Evolutionary conservation across 768 basidiomycete species (phyloP), one percentile per base, ranked within the genome.

Genomic region (Steccherinum ochraceum): DNA sequence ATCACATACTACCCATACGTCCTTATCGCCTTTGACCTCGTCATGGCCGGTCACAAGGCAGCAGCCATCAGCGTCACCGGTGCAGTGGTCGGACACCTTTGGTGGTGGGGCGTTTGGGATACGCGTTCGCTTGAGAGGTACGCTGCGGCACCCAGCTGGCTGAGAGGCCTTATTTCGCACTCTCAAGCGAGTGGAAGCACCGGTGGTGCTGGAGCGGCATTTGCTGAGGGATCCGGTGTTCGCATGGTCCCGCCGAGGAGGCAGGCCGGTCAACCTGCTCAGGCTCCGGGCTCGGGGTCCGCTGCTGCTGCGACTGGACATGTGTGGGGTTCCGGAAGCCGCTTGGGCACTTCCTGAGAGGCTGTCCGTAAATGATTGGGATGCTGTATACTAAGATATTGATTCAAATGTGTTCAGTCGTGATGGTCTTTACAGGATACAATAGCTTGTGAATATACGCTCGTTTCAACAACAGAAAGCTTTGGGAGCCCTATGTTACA

Each of bases 51-150:
- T 3, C 78, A 82, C 0, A 35, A 52, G 1, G 78, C 75, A 2
- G 86, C 83, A 3, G 77, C 80, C 5, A 59, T 71, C 23, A 69
- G 76, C 21, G 62, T 89, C 45, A 82, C 83, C 0, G 92, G 92
- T 5, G 76, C 86, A 26, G 74, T 89, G 25, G 77, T 84, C 2
- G 91, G 91, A 0, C 89, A 93, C 62, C 63, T 79, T 7, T 93
- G 89, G 86, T 90, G 84, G 82, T 88, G 82, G 83, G 61, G 70
- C 21, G 73, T 89, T 5, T 82, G 74, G 77, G 79, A 21, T 68
- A 69, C 25, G 69, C 65, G 16, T 61, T 72, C n/a, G 74, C 63
- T 58, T 59, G 75, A 23, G 64, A 62, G 4, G 73, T 73, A 63
- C 50, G 79, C 68, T n/a, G 65, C 56, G 42, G 86, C 84, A 20